These are phyloP conservation scores for Elsinoe fawcettii DNA, from an alignment of 2,329 filamentous ascomycete species.

Conservation along the genomic window DNA sequence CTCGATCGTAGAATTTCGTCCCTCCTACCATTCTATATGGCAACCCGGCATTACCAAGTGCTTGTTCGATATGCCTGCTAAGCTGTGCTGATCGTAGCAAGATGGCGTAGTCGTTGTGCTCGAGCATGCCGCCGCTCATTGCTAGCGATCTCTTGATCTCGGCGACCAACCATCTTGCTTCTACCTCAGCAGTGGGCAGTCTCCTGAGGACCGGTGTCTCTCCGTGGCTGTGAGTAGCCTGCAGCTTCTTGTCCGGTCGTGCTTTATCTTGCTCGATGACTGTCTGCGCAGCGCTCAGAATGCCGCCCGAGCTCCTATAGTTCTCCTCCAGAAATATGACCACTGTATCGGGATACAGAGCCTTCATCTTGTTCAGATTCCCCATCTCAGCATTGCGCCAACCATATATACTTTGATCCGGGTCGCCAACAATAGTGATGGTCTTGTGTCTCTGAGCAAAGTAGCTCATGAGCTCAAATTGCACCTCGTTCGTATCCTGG, in stretches of 20 bases:
- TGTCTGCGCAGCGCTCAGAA: slow-evolving; percentile 68
- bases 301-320: slow-evolving; percentile 82
- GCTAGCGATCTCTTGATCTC: slow-evolving; percentile 66
- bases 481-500: slow-evolving; percentile 90
- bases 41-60: slow-evolving; percentile 70
- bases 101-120: slow-evolving; percentile 72
- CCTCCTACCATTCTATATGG: slow-evolving; percentile 91
- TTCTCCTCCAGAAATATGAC: slow-evolving; percentile 87
- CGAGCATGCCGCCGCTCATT: slow-evolving; percentile 66
- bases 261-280: slow-evolving; percentile 85
- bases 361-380: slow-evolving; percentile 72
- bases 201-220: slow-evolving; percentile 72
- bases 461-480: slow-evolving; percentile 88
- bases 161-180: slow-evolving; percentile 81
- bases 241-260: slow-evolving; percentile 69
- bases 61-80: slow-evolving; percentile 78
- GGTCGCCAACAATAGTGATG: slow-evolving; percentile 95
- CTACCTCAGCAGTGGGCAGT: slow-evolving; percentile 59
- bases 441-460: slow-evolving; percentile 64
- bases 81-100: slow-evolving; percentile 76
- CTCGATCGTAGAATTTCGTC: slow-evolving; percentile 81
- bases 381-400: slow-evolving; percentile 89
- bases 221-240: slow-evolving; percentile 72
- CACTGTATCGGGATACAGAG: slow-evolving; percentile 67
- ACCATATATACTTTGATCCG: slow-evolving; percentile 95